Evolutionary conservation across 768 basidiomycete species (phyloP).

Genomic region (Leccinellum albellum): DNA sequence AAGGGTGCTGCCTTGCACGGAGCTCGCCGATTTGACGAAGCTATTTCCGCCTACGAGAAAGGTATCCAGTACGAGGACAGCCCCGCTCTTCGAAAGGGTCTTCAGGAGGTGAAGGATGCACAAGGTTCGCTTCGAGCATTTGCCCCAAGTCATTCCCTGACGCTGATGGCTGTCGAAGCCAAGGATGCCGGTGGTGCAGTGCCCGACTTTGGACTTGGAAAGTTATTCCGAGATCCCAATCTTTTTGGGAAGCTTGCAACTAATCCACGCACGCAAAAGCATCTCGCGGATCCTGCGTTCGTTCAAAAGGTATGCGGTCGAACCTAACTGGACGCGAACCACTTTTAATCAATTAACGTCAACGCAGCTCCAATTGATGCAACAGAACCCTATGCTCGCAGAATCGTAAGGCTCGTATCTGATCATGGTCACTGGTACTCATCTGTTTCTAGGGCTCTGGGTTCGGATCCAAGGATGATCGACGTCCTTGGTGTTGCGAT

Average conservation of each 20-base stretch:
- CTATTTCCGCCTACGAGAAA: constrained; percentile 76
- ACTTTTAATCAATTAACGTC: not conserved
- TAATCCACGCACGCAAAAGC: constrained; percentile 82
- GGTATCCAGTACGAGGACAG: constrained; percentile 83
- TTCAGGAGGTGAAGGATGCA: constrained; percentile 85
- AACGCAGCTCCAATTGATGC: constrained; percentile 57
- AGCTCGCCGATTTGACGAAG: constrained; percentile 70
- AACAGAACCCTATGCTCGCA: constrained; percentile 64
- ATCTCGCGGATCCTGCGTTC: constrained; percentile 81
- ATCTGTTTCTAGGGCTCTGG: constrained; percentile 43
- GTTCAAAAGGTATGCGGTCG: constrained; percentile 52
- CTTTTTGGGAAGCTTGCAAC: constrained; percentile 77
- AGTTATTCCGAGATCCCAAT: constrained; percentile 81
- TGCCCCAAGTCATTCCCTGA: not conserved
- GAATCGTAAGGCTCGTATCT: constrained; percentile 40
- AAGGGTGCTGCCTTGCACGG: constrained; percentile 95
- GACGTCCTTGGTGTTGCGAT: constrained; percentile 89
- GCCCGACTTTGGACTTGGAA: constrained; percentile 60
- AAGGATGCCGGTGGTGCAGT: constrained; percentile 36
- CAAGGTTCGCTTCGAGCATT: constrained; percentile 48
- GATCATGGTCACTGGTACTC: not conserved
- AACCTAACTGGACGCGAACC: not conserved
- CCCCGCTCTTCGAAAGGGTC: constrained; percentile 77
- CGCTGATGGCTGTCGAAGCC: constrained; percentile 23
- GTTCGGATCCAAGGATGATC: constrained; percentile 85